Conservation (phyloP, 768 basidiomycete genomes). For the Antrodiella citrinella region DNA sequence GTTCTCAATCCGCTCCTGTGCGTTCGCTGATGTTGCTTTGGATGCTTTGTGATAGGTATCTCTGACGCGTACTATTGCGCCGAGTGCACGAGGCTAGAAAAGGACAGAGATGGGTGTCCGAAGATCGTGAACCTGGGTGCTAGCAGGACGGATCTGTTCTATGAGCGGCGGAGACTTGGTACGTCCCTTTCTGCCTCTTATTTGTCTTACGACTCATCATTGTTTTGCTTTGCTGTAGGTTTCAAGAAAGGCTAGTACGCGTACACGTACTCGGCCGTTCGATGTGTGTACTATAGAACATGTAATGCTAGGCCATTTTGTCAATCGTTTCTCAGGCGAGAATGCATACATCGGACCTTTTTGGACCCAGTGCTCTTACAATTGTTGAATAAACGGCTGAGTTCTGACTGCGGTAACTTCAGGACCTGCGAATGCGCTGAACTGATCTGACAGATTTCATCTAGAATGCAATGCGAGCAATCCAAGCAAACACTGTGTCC, state of each 20-base stretch:
- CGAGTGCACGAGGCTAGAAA: slow-evolving; percentile 93
- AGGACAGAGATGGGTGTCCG: slow-evolving; percentile 96
- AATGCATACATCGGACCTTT: too few relatives aligned
- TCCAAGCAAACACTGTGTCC: too few relatives aligned
- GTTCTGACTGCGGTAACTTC: too few relatives aligned
- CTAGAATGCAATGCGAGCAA: too few relatives aligned
- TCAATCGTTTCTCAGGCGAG: too few relatives aligned
- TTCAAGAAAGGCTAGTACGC: slow-evolving; percentile 54
- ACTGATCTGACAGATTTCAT: too few relatives aligned
- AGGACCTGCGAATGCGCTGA: too few relatives aligned
- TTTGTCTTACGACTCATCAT: background rate
- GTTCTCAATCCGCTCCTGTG: background rate
- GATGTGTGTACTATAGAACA: too few relatives aligned
- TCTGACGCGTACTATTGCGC: slow-evolving; percentile 99
- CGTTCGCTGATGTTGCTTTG: background rate
- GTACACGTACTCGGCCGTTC: background rate
- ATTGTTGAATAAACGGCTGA: too few relatives aligned
- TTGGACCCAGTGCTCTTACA: too few relatives aligned
- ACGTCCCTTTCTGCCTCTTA: slow-evolving; percentile 15
- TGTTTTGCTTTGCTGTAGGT: slow-evolving; percentile 35
- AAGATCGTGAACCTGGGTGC: slow-evolving; percentile 98
- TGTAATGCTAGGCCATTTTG: too few relatives aligned
- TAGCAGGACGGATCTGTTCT: slow-evolving; percentile 86
- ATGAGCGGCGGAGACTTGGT: slow-evolving; percentile 83
- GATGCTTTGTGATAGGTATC: slow-evolving; percentile 51